A percentile compares a stretch with the other conserved stretches of the same genome.
Conservation (phyloP, 208 protist genomes). For the Leishmania tropica region DNA sequence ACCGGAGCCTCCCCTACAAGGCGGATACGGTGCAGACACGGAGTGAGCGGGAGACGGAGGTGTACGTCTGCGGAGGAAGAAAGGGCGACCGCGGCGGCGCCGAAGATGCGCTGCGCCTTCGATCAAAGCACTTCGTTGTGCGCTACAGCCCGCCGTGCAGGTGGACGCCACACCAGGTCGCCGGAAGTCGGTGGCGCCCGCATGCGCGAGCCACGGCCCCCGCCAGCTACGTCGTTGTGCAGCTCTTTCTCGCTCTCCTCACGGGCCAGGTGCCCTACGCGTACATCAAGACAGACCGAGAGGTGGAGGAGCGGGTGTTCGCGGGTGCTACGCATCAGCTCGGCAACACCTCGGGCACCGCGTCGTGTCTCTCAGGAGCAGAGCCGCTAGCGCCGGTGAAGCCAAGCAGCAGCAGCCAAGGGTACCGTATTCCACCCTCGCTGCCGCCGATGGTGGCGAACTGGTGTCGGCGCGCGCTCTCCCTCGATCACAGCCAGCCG, state of each 20-base stretch:
- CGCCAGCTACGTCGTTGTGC: conserved; percentile 55
- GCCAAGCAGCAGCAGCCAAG: conserved; percentile 28
- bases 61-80: background rate
- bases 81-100: background rate
- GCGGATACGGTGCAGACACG: background rate
- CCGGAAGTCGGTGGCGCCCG: conserved; percentile 61
- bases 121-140: conserved; percentile 25
- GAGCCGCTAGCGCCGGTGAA: conserved; percentile 10
- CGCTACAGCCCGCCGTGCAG: conserved; percentile 33
- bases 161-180: conserved; percentile 20
- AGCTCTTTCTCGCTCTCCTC: conserved; percentile 61
- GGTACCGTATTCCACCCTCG: conserved; percentile 32
- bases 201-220: conserved; percentile 58
- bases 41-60: background rate
- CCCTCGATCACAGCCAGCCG: conserved; percentile 24
- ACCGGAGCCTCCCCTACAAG: background rate
- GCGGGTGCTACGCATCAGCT: background rate
- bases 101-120: background rate
- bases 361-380: background rate
- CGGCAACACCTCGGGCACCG: background rate
- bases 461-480: conserved; percentile 30
- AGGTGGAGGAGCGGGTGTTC: conserved; percentile 38
- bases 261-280: conserved; percentile 57
- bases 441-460: conserved; percentile 31
- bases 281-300: conserved; percentile 24